Evolutionary conservation across 2,329 filamentous ascomycete genomes (phyloP), one percentile per base, ranked within the genome.

Genomic region (Colletotrichum tropicale): DNA sequence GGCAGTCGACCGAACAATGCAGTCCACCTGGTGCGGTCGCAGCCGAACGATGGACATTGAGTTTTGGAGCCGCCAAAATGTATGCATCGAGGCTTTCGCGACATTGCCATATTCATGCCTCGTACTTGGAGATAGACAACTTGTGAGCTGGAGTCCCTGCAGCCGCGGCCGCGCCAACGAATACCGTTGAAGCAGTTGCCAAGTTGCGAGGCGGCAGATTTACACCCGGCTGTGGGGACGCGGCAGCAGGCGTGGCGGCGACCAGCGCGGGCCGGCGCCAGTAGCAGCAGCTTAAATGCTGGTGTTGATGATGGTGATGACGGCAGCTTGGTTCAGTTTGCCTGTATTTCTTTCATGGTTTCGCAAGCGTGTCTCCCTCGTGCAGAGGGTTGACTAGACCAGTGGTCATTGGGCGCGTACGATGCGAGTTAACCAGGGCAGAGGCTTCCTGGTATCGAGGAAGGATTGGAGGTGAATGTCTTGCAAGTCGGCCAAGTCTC

Each of bases 121-220:
- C 26, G 56, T 26, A 30, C 28, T 60, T 60, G 56, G 6, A 30
- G 16, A 60, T 18, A 60, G 18, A 58, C 55, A 6, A 55, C 21
- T 52, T 52, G 26, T 34, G 36, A 30, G 18, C 28, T 12, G 21
- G 68, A 60, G 64, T 36, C 64, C 58, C 70, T 65, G 70, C 70
- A 68, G 32, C 26, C 43, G 43, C 32, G 7, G 18, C 21, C 6
- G 52, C 68, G 8, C 60, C 68, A 34, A 38, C 36, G 30, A 18
- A 18, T 28, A n/a, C 69, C 24, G 58, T 69, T 70, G 71, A 58
- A 74, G 16, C 21, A 30, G 13, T 48, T 66, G 66, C 71, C 71
- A 70, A 71, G 66, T 43, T n/a, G 56, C 24, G 16, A 58, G 28
- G 43, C n/a, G 56, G 64, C 24, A 62, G 69, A 73, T 75, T 75